Evolutionary conservation across 345 rosid species (phyloP), one percentile per base, ranked within the genome.

Genomic region (Gossypium anomalum): DNA sequence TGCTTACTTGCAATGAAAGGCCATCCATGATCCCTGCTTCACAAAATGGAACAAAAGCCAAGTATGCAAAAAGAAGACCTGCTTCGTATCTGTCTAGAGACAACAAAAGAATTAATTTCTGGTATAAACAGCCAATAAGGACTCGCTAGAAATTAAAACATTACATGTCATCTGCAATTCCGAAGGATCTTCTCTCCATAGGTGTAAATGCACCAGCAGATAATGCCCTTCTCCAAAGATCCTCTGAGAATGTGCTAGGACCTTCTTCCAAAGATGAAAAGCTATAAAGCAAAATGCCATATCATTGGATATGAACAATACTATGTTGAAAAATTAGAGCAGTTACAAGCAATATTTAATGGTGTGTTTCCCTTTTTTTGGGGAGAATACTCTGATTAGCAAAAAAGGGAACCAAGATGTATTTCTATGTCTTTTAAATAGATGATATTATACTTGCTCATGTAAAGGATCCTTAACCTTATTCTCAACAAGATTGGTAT

Each of bases 131-230:
- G 44, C 63, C 11, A 43, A 62, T 19, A 45, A 63, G 67, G 61
- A 2, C 48, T 53, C 48, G 61, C 61, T 38, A 81, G 43, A 57
- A 22, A 70, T 75, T 29, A 13, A 19, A 75, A 53, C 60, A 75
- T 73, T 86, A 94, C 97, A 94, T 89, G 86, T 92, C 98, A 82
- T 94, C 98, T 66, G 98, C 97, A 82, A 94, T 85, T 80, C 95
- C 98, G 53, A 92, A 94, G 71, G 92, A 82, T 82, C 93, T 85
- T 81, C 87, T 94, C 89, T 94, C 97, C 77, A 87, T 80, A 65
- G 86, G 68, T 43, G 95, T 81, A 78, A 79, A 84, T 82, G 89
- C 97, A 75, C 97, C 93, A 73, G 95, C 90, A 77, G 86, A 84
- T 77, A 80, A 81, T 82, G 97, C 97, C 80, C 97, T 87, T 84